These are phyloP conservation scores for Septoria linicola DNA, from an alignment of 2,329 filamentous ascomycete genomes.

Conservation along the genomic window DNA sequence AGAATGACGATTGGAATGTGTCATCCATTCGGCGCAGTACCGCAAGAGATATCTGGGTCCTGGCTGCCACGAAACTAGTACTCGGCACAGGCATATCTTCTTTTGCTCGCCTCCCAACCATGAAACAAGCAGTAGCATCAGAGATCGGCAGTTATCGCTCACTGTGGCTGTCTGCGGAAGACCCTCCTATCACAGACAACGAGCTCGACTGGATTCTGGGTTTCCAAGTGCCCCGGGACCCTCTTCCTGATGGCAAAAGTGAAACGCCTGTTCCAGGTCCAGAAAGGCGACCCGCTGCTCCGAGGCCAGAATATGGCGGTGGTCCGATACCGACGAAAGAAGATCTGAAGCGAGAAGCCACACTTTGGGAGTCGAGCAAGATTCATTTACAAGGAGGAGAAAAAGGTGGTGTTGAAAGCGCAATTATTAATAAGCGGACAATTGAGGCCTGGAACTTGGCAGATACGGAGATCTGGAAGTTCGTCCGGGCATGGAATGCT, in stretches of 20 bases:
- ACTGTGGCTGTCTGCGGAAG: slow-evolving; percentile 79
- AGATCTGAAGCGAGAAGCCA: slow-evolving; percentile 56
- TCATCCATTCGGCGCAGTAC: slow-evolving; percentile 57
- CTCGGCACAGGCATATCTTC: slow-evolving; percentile 63
- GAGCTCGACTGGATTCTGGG: slow-evolving; percentile 82
- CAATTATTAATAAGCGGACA: slow-evolving; percentile 41
- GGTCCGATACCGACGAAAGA: slow-evolving; percentile 54
- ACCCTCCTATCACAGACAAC: slow-evolving; percentile 43
- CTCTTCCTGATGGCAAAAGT: slow-evolving; percentile 54
- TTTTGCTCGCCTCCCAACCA: slow-evolving; percentile 64
- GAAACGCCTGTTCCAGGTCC: slow-evolving; percentile 60
- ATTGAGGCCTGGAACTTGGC: slow-evolving; percentile 59
- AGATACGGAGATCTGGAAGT: slow-evolving; percentile 76
- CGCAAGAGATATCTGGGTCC: slow-evolving; percentile 75
- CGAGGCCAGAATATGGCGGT: slow-evolving; percentile 50
- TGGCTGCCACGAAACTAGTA: slow-evolving; percentile 66
- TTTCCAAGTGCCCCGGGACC: slow-evolving; percentile 68
- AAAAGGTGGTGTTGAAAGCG: slow-evolving; percentile 16
- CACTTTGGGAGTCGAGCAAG: slow-evolving; percentile 50
- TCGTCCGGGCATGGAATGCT: slow-evolving; percentile 66
- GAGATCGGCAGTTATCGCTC: slow-evolving; percentile 62
- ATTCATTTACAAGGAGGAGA: slow-evolving; percentile 14
- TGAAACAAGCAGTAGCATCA: slow-evolving; percentile 80
- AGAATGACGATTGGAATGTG: slow-evolving; percentile 39
- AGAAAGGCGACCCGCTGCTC: slow-evolving; percentile 51